Base-by-base conservation (phyloP, 2,329 filamentous ascomycete genomes). In the Fusarium dlaminii region DNA sequence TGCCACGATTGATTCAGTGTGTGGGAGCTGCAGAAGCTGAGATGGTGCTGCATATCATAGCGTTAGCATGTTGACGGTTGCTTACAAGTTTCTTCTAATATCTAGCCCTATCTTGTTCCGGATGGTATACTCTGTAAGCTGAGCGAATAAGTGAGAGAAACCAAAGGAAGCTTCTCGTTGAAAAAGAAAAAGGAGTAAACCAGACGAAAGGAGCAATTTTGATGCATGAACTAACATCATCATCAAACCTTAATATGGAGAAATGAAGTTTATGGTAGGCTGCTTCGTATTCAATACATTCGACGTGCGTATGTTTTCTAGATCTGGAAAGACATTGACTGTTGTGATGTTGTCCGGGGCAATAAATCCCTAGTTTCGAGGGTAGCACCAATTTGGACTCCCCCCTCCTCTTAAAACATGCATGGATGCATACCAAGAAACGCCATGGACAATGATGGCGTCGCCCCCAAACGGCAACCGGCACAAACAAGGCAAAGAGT, bases 391-490 rank as follows among this genome's bases (percentile, higher is more conserved):
- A 42, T 65, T 70, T 61, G 56, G 49, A 29, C 67, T 30, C 20
- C 30, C 37, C 51, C 42, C 48, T 59, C 63, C 37, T 63, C 24
- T 64, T 30, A 32, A 57, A 72, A 58, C 68, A 62, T 60, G 52
- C 43, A 66, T 29, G 39, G 36, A 39, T 70, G 55, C 67, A 55
- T 66, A 62, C 56, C 62, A 56, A 55, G 61, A 66, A 71, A 49
- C 43, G 55, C 68, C 56, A 63, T 45, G 29, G 27, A 29, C 46
- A 32, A n/a, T 24, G 22, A 32, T n/a, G 67, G 57, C 57, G 57
- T 56, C 51, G 58, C 48, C 63, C 45, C 59, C 58, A 60, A 65
- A 61, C 68, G 63, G 63, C 59, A 72, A 57, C n/a, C 68, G 68
- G 68, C 69, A 72, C 48, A 49, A 43, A 14, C 15, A 32, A 63